phyloP scores from a whole-genome alignment of 352 stramenopile genomes.

The Globisporangium camurandrum region DNA sequence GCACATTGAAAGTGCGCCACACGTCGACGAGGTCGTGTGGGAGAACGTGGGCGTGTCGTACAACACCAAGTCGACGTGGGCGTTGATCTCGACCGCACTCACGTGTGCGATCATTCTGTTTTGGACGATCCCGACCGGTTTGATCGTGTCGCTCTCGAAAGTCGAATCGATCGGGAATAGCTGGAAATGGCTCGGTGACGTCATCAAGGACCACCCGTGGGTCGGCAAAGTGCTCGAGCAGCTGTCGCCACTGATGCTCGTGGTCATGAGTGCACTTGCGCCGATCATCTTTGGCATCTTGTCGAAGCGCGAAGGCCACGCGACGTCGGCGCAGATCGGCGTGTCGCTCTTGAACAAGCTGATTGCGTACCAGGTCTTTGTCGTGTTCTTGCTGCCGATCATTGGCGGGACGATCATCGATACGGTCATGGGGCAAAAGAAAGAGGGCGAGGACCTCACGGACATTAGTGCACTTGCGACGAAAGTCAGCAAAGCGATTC shows the following conservation, averaged over 20 bases:
- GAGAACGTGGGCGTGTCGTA: constrained; percentile 69
- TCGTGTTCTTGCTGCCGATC: constrained; percentile 78
- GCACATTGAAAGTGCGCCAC: constrained; percentile 45
- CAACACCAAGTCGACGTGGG: constrained; percentile 54
- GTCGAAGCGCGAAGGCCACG: constrained; percentile 52
- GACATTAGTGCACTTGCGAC: constrained; percentile 64
- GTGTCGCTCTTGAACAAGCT: constrained; percentile 71
- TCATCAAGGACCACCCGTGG: constrained; percentile 41
- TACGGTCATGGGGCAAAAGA: too few relatives aligned
- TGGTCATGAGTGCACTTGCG: constrained; percentile 60
- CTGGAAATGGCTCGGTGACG: constrained; percentile 33
- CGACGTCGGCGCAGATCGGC: constrained; percentile 58
- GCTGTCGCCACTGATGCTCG: constrained; percentile 51
- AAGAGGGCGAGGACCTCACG: constrained; percentile 45
- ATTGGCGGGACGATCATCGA: constrained; percentile 57
- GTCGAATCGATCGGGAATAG: constrained; percentile 49
- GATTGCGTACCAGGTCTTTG: constrained; percentile 69
- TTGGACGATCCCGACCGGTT: constrained; percentile 73
- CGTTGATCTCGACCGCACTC: constrained; percentile 37
- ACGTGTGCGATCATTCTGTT: constrained; percentile 65
- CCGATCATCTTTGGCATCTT: constrained; percentile 63
- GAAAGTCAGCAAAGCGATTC: constrained; percentile 64
- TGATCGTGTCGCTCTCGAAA: constrained; percentile 69
- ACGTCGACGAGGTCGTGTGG: constrained; percentile 65
- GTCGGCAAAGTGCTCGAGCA: constrained; percentile 53